phyloP scores from a whole-genome alignment of 1,139 yeast genomes.

The Wickerhamomyces sp. region DNA sequence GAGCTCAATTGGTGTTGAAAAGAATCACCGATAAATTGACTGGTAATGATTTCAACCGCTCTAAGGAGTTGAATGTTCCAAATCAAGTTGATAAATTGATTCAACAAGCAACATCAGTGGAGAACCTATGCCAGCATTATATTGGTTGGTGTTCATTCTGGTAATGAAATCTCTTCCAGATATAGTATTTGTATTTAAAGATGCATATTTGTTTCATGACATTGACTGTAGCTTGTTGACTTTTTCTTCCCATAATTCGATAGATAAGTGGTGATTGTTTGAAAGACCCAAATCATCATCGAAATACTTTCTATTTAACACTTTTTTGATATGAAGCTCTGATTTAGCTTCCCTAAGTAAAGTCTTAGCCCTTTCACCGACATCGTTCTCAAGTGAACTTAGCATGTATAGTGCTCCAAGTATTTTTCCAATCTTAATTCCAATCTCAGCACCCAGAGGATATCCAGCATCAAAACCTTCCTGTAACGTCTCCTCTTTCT shows the following conservation, averaged over 20 bases:
- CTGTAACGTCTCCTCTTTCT: constrained; percentile 70
- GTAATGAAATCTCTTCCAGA: constrained; percentile 35
- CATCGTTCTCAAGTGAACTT: constrained; percentile 16
- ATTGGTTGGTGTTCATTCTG: constrained; percentile 99
- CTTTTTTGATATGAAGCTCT: constrained; percentile 48
- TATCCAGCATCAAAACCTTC: constrained; percentile 78
- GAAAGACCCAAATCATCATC: constrained; percentile 40
- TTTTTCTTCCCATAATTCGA: constrained; percentile 33
- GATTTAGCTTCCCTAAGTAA: constrained; percentile 34
- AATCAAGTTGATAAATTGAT: constrained; percentile 91
- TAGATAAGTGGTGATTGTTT: constrained; percentile 32
- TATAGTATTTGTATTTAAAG: not conserved
- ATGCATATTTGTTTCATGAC: not conserved
- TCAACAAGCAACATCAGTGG: constrained; percentile 95
- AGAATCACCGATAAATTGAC: constrained; percentile 89
- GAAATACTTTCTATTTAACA: constrained; percentile 48
- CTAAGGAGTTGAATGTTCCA: constrained; percentile 69
- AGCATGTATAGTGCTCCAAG: constrained; percentile 42
- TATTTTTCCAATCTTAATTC: constrained; percentile 59
- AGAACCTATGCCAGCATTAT: constrained; percentile 92
- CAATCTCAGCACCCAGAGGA: constrained; percentile 69
- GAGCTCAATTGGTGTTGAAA: constrained; percentile 86
- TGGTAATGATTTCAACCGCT: constrained; percentile 85
- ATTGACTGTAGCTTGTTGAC: constrained; percentile 4
- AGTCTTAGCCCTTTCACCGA: constrained; percentile 18